Conservation (phyloP, 2,329 filamentous ascomycete species). For the Trichoderma harzianum region DNA sequence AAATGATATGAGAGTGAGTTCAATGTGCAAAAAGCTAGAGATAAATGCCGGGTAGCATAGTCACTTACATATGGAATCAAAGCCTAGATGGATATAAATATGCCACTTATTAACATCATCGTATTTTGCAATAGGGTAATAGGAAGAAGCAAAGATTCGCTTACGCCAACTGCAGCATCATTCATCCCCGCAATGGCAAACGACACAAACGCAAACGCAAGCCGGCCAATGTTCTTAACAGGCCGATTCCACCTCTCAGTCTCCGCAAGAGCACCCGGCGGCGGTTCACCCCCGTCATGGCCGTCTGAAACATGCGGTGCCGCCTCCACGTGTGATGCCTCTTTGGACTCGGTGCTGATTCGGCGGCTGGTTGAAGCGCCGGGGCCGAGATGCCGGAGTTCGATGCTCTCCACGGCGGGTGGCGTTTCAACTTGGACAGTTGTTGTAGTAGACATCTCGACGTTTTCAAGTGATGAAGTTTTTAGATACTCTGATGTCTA, state of each 20-base stretch:
- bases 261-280: constrained; percentile 27
- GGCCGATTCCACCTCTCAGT: constrained; percentile 38
- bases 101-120: not conserved
- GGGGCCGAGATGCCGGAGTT: constrained; percentile 15
- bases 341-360: not conserved
- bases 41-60: not conserved
- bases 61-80: constrained; percentile 37
- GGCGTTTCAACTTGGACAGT: not conserved
- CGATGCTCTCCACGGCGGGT: constrained; percentile 11
- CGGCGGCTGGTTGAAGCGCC: not conserved
- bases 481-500: not conserved
- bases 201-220: constrained; percentile 50
- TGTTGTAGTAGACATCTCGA: not conserved
- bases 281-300: constrained; percentile 18
- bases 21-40: not conserved
- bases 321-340: not conserved
- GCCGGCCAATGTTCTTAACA: constrained; percentile 29
- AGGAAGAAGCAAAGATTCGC: constrained; percentile 19
- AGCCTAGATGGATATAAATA: constrained; percentile 18
- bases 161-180: constrained; percentile 58
- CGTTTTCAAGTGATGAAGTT: not conserved
- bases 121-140: not conserved
- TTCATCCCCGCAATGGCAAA: constrained; percentile 62
- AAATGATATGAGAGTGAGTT: not conserved
- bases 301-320: not conserved